Conservation (phyloP, 441 rosid genomes). For the Populus hybrid region DNA sequence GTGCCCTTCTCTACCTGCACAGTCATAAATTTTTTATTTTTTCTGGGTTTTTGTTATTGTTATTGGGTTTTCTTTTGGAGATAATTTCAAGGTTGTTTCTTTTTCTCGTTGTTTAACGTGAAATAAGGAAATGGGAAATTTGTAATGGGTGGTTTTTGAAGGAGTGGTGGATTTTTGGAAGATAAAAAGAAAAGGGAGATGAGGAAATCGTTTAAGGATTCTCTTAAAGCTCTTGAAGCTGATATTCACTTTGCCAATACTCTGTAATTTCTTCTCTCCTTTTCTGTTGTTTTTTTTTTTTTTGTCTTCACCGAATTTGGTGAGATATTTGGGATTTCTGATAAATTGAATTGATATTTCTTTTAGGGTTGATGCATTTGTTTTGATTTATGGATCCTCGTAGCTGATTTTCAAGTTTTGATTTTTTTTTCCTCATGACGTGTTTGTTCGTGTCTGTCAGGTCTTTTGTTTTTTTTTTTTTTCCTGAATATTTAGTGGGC, state of each 20-base stretch:
- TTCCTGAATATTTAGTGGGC: neutral
- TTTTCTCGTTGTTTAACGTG: neutral
- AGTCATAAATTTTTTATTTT: neutral
- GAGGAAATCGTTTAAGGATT: constrained; percentile 95
- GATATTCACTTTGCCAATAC: constrained; percentile 98
- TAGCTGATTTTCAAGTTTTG: neutral
- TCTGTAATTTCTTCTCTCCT: constrained; percentile 43
- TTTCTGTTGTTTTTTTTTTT: neutral
- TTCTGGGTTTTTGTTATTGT: neutral
- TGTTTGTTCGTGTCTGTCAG: neutral
- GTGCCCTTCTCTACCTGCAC: neutral
- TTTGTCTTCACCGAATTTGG: neutral
- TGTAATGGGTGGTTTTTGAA: constrained; percentile 28
- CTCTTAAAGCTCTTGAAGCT: constrained; percentile 96
- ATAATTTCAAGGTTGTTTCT: constrained; percentile 6
- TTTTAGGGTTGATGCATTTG: neutral
- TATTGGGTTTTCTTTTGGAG: constrained; percentile 13
- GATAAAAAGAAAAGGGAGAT: constrained; percentile 28
- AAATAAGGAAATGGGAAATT: neutral
- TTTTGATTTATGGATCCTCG: neutral
- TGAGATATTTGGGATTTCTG: neutral
- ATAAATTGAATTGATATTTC: neutral
- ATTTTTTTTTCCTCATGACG: neutral
- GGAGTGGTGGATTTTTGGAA: constrained; percentile 13
- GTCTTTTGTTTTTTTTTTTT: neutral